Conservation (phyloP, 768 basidiomycete species). For the Amanita fuliginea region DNA sequence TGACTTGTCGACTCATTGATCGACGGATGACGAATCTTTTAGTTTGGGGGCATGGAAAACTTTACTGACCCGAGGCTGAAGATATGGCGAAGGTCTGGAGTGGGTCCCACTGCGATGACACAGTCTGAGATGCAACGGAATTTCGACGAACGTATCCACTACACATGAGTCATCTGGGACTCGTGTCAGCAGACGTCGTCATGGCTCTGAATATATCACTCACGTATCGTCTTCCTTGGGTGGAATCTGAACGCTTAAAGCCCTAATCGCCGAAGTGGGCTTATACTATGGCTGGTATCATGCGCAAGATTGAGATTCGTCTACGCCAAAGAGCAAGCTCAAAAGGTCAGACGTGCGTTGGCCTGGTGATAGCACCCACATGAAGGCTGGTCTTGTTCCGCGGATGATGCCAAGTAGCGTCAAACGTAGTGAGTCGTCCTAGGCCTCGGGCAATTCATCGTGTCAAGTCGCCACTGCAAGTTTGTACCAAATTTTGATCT, state of each 20-base stretch:
- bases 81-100: constrained; percentile 69
- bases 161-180: constrained; percentile 63
- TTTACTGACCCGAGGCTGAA: too few relatives aligned
- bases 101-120: constrained; percentile 46
- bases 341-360: constrained; percentile 38
- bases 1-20: constrained; percentile 11
- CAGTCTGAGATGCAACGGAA: constrained; percentile 32
- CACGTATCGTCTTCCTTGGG: constrained; percentile 60
- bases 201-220: constrained; percentile 13
- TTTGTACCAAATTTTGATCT: too few relatives aligned
- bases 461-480: too few relatives aligned
- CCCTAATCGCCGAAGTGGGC: constrained; percentile 55
- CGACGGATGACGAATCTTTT: constrained; percentile 9
- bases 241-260: constrained; percentile 35
- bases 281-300: constrained; percentile 45
- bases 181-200: not conserved
- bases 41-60: constrained; percentile 25
- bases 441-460: too few relatives aligned
- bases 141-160: constrained; percentile 64
- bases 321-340: constrained; percentile 54
- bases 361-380: too few relatives aligned
- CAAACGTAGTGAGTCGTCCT: too few relatives aligned
- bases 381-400: too few relatives aligned
- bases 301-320: constrained; percentile 19
- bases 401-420: too few relatives aligned